Base-by-base conservation (phyloP, 73 alveolate species). In the Breviolum minutum region DNA sequence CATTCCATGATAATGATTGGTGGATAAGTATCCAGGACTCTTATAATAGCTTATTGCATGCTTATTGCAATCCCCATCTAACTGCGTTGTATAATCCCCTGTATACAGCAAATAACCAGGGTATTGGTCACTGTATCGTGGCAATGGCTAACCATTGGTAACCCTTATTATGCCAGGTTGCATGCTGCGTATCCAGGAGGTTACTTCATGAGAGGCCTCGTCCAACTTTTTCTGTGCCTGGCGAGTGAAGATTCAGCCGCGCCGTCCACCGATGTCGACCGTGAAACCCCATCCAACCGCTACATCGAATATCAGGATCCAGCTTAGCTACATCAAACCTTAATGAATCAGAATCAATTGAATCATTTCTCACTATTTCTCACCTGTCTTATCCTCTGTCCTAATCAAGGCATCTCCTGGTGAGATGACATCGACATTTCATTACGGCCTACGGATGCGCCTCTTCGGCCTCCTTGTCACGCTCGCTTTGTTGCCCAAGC, bases 401-500 rank as follows among this genome's bases (percentile, higher is more conserved):
- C 54, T 40, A 40, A 3, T 40, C 54, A 40, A 40, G 3, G 5
- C 54, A 40, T 40, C 54, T 40, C 54, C 54, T 40, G 54, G 54
- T 40, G 54, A 40, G 54, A 40, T 40, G 54, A 40, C 54, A 40
- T 40, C 54, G 54, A 40, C 54, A 40, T 40, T 40, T 40, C 54
- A 40, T 40, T 40, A 40, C 54, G 3, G 54, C 54, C 54, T 17
- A 17, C 4, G 77, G 17, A 10, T 40, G 17, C 24, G 86, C 98
- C 98, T 92, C 98, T 63, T 92, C 98, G 2, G 86, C 91, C 90
- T 92, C 98, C 90, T 92, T 92, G 91, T 92, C 98, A 4, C 91
- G 80, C 29, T 92, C 91, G 20, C 48, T 63, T 22, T 80, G 91
- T 30, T 91, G 76, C 40, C 98, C 98, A n/a, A 92, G 98, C 68